These are phyloP conservation scores for Chrysochromulina parva DNA, from an alignment of 78 protist species.

Conservation along the genomic window DNA sequence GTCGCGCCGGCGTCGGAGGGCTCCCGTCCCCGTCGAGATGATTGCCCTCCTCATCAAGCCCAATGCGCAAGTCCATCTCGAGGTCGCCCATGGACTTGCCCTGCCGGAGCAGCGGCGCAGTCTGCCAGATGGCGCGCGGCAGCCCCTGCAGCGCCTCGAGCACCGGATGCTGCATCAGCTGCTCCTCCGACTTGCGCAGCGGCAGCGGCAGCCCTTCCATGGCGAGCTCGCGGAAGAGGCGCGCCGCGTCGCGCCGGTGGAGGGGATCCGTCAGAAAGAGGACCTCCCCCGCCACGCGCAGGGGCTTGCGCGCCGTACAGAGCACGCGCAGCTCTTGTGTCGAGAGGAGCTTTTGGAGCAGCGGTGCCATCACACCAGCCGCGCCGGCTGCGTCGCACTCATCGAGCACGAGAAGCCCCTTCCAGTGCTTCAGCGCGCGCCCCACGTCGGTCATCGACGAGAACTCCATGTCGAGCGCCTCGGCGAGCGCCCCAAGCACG, in stretches of 20 bases:
- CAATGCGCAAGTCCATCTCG: neutral
- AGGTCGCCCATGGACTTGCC: neutral
- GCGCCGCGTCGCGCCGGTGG: neutral
- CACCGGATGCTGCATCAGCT: neutral
- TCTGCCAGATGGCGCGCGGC: neutral
- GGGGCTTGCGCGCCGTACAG: neutral
- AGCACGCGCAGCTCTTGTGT: neutral
- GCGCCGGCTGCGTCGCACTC: neutral
- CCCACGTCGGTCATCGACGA: neutral
- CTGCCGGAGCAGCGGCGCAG: conserved; percentile 13
- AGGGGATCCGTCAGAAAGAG: neutral
- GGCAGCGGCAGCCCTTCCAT: neutral
- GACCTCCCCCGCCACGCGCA: neutral
- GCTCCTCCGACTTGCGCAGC: neutral
- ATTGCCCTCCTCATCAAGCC: no score
- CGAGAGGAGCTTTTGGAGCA: neutral
- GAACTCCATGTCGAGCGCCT: conserved; percentile 23
- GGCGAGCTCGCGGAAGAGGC: neutral
- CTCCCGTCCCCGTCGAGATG: no score
- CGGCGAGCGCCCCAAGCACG: neutral
- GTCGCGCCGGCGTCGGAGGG: no score
- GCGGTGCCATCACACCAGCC: no score
- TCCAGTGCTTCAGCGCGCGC: neutral
- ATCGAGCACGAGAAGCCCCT: neutral
- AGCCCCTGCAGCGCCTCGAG: neutral